Conservation (phyloP, 495 filamentous ascomycete species). For the Talaromyces stipitatus region DNA sequence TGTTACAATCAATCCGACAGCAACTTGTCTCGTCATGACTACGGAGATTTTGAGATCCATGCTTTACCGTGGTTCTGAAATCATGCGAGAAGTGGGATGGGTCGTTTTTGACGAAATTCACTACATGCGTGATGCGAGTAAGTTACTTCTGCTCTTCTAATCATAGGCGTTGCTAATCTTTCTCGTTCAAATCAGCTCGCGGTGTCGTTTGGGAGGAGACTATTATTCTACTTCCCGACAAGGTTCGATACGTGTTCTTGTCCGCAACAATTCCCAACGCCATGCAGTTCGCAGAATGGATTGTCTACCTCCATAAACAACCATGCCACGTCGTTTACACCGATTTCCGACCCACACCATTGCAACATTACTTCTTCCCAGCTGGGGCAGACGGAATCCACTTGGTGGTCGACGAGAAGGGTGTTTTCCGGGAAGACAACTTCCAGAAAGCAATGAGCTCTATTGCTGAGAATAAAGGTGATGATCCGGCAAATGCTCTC, state of each 20-base stretch:
- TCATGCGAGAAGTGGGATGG: constrained; percentile 98
- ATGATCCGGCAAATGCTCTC: constrained; percentile 68
- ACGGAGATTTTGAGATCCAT: constrained; percentile 98
- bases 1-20: constrained; percentile 97
- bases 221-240: constrained; percentile 93
- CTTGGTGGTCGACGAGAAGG: constrained; percentile 92
- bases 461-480: constrained; percentile 81
- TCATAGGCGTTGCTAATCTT: constrained; percentile 7
- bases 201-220: constrained; percentile 99
- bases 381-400: constrained; percentile 90
- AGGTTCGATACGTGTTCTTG: constrained; percentile 96
- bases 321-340: constrained; percentile 98
- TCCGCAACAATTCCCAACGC: constrained; percentile 99
- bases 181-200: constrained; percentile 40
- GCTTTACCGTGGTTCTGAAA: constrained; percentile 96
- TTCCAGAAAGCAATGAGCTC: constrained; percentile 90
- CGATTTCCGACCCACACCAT: constrained; percentile 89
- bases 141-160: constrained; percentile 6
- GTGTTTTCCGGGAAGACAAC: constrained; percentile 88
- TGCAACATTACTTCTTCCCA: constrained; percentile 97
- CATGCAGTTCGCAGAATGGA: constrained; percentile 99
- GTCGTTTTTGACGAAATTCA: constrained; percentile 98
- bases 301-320: constrained; percentile 91
- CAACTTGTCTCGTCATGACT: constrained; percentile 97
- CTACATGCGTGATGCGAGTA: constrained; percentile 86